Conservation (phyloP, 179 eudicot species). For the Spinacia oleracea region DNA sequence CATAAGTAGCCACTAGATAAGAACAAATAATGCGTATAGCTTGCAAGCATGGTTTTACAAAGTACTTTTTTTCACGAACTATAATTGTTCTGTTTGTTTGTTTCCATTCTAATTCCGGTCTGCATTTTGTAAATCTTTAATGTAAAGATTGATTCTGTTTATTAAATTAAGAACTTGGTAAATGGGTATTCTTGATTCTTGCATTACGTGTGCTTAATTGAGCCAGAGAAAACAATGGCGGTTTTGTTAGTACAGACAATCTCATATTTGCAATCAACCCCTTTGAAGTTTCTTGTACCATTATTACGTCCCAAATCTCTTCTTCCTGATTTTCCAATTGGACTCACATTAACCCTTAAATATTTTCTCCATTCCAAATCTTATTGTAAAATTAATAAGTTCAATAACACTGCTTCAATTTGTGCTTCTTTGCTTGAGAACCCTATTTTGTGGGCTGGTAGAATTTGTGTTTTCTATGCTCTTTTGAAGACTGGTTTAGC, state of each 20-base stretch:
- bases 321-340: conserved; percentile 33
- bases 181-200: too few relatives aligned
- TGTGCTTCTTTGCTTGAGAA: conserved; percentile 60
- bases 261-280: conserved; percentile 15
- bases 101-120: too few relatives aligned
- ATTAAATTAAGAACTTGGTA: too few relatives aligned
- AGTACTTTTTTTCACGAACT: too few relatives aligned
- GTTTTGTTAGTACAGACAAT: conserved; percentile 11
- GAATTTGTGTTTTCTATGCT: conserved; percentile 78
- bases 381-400: not conserved
- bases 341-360: conserved; percentile 16
- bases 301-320: conserved; percentile 32
- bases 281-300: conserved; percentile 11
- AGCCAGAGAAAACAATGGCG: conserved; percentile 22
- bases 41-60: too few relatives aligned
- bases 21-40: too few relatives aligned
- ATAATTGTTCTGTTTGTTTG: too few relatives aligned
- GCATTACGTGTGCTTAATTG: too few relatives aligned
- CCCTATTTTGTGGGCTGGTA: conserved; percentile 81
- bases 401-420: not conserved
- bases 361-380: conserved; percentile 8
- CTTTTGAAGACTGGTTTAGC: conserved; percentile 88
- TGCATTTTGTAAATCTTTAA: too few relatives aligned
- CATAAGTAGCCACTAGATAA: too few relatives aligned
- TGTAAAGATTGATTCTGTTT: too few relatives aligned